Percentiles rank a stretch among this genome's conserved stretches.
phyloP scores from a whole-genome alignment of 768 basidiomycete species.

The Pleurotus citrinopileatus region DNA sequence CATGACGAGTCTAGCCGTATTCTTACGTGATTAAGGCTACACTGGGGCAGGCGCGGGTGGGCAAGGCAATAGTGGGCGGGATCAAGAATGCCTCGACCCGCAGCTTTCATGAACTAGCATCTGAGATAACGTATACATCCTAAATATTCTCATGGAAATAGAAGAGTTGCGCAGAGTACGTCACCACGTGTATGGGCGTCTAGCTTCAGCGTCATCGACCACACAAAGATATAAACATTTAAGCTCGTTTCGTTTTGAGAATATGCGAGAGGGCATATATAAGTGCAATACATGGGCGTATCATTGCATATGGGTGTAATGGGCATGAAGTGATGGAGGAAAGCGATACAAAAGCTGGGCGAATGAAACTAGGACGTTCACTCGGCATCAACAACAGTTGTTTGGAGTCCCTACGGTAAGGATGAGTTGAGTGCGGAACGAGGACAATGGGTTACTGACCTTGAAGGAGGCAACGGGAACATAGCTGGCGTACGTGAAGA shows the following conservation, averaged over 20 bases:
- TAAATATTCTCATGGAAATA: too few relatives aligned
- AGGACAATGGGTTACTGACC: slow-evolving; percentile 40
- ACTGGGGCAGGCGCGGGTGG: too few relatives aligned
- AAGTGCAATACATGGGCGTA: slow-evolving; percentile 9
- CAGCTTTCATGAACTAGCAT: too few relatives aligned
- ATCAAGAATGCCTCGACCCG: too few relatives aligned
- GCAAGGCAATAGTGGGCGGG: too few relatives aligned
- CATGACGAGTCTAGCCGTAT: too few relatives aligned
- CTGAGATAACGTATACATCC: too few relatives aligned
- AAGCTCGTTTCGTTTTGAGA: neutral
- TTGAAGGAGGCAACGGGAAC: slow-evolving; percentile 82
- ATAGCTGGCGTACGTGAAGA: slow-evolving; percentile 87
- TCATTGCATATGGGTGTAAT: neutral
- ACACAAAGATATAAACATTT: neutral
- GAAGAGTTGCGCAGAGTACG: too few relatives aligned
- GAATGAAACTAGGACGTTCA: slow-evolving; percentile 29
- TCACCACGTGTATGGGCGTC: neutral
- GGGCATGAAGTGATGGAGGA: neutral
- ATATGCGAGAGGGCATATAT: slow-evolving; percentile 5
- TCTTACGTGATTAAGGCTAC: too few relatives aligned
- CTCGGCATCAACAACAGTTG: slow-evolving; percentile 78
- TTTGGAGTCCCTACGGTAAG: slow-evolving; percentile 73
- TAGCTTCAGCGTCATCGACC: neutral
- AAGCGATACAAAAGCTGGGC: neutral
- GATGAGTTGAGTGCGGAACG: neutral